Base-by-base conservation (phyloP, 441 rosid genomes). In the Croton setiger region DNA sequence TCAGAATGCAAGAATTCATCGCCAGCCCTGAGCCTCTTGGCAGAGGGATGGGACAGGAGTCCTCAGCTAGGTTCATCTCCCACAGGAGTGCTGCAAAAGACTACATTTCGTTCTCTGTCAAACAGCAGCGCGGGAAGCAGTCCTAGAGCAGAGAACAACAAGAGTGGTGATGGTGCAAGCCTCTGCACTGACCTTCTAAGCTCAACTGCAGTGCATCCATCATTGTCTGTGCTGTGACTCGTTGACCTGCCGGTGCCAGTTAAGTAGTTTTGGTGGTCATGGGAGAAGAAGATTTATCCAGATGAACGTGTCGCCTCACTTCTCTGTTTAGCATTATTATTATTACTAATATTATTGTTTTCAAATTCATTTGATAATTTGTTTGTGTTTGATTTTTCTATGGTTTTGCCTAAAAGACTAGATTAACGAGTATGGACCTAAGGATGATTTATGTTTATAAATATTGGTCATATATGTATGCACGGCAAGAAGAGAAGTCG, bases 81-180 rank as follows among this genome's bases (percentile, higher is more conserved):
- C 1, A 85, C 88, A 0, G 95, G 98, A 12, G 96, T 90, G 17
- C 66, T 90, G 64, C 95, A 88, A 33, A 87, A 82, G 82, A 63
- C 84, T 0, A 73, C 88, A 0, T 90, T 88, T 27, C 10, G 4
- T 23, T 55, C 59, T 5, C 59, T 55, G 27, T 55, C 59, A 55
- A 55, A 55, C 27, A 55, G 91, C 80, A 90, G 98, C 55, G 80
- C 90, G 0, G 89, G 86, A 23, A 88, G 92, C 76, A 92, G 96
- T 72, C 89, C 93, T 4, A 61, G 80, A 45, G 81, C 91, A 7
- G 88, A 78, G 64, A 80, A 72, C 74, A 83, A 77, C 69, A 87
- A 75, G 77, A 69, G 61, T 27, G 78, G 61, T 4, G 87, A 78
- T 8, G 84, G 79, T 39, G 72, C 60, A 31, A 76, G 74, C 55